phyloP scores from a whole-genome alignment of 768 basidiomycete species.

The Kwoniella heveanensis region DNA sequence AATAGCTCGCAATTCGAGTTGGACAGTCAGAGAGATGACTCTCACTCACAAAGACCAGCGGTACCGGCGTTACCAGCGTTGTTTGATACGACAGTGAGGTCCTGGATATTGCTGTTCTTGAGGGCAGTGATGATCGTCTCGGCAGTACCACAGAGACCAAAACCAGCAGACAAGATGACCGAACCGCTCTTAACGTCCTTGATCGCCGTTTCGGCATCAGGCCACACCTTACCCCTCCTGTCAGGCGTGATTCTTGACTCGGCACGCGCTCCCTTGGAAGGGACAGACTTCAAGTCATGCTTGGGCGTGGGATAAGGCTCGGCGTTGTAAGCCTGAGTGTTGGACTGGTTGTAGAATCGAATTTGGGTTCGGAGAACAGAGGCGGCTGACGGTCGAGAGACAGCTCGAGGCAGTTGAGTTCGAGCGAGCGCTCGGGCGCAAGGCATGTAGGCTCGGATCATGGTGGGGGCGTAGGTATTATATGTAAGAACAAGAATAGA shows the following conservation, averaged over 20 bases:
- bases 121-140: slow-evolving; percentile 52
- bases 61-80: slow-evolving; percentile 50
- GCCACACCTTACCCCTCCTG: slow-evolving; percentile 21
- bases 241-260: slow-evolving; percentile 17
- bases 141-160: slow-evolving; percentile 53
- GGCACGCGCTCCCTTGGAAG: slow-evolving; percentile 9
- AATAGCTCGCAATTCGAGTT: background rate
- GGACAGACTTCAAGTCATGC: slow-evolving; percentile 16
- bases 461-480: background rate
- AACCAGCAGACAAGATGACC: slow-evolving; percentile 46
- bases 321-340: slow-evolving; percentile 4
- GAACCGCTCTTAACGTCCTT: slow-evolving; percentile 44
- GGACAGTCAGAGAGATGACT: no score
- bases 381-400: background rate
- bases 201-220: slow-evolving; percentile 39
- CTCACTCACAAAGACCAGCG: slow-evolving; percentile 43
- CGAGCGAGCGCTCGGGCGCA: slow-evolving; percentile 5
- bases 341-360: slow-evolving; percentile 1
- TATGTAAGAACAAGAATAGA: background rate
- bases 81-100: slow-evolving; percentile 51
- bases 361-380: slow-evolving; percentile 2
- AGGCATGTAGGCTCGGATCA: slow-evolving; percentile 9
- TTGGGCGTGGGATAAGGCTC: slow-evolving; percentile 14
- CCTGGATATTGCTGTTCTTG: slow-evolving; percentile 28
- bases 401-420: slow-evolving; percentile 10